Conservation (phyloP, 768 basidiomycete genomes). For the Russula dissimulans region DNA sequence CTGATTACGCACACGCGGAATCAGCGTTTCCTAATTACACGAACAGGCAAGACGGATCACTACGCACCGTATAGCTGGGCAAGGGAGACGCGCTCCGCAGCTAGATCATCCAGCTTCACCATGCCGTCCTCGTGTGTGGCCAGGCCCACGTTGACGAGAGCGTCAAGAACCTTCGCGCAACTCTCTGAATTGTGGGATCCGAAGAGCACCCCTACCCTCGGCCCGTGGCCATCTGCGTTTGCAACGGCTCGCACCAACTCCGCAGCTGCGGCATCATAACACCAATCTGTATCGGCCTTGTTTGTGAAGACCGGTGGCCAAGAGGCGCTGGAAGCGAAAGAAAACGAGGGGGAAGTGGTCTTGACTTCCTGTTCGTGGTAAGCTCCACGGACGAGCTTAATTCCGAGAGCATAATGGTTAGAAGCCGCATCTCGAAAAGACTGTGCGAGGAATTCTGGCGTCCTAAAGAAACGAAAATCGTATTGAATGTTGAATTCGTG, state of each 20-base stretch:
- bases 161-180: conserved; percentile 49
- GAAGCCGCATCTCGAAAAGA: conserved; percentile 55
- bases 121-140: conserved; percentile 26
- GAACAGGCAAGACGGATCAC: neutral
- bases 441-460: conserved; percentile 55
- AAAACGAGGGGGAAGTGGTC: conserved; percentile 25
- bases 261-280: conserved; percentile 55
- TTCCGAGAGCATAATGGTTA: conserved; percentile 67
- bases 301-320: conserved; percentile 54
- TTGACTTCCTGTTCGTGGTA: conserved; percentile 73
- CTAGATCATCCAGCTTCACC: conserved; percentile 40
- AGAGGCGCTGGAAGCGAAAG: conserved; percentile 46
- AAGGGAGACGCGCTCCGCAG: conserved; percentile 58
- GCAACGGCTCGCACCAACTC: conserved; percentile 46
- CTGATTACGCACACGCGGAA: conserved; percentile 29
- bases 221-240: conserved; percentile 37
- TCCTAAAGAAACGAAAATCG: conserved; percentile 32
- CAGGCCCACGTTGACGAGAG: conserved; percentile 49
- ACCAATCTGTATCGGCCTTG: conserved; percentile 65
- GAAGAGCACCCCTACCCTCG: conserved; percentile 60
- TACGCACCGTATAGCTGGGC: conserved; percentile 76
- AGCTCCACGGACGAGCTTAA: conserved; percentile 90
- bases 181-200: conserved; percentile 82
- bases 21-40: neutral
- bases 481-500: neutral